Base-by-base conservation (phyloP, 345 rosid genomes). In the Cochlearia excelsa region DNA sequence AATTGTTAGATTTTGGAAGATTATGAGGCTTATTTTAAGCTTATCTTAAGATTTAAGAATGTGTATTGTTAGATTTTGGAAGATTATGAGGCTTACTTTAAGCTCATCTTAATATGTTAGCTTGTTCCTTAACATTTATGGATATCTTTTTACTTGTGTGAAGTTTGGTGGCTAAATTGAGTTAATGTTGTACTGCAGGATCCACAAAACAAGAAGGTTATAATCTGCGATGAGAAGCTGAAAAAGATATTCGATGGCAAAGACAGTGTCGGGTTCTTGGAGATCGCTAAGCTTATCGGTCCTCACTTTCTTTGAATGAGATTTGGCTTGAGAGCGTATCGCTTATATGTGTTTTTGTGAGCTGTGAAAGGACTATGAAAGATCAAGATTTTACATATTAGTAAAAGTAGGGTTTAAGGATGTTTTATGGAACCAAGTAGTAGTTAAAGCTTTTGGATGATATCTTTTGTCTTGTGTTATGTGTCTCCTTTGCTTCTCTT, bases 221-320 rank as follows among this genome's bases (percentile, higher is more conserved):
- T 93, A 51, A 33, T 83, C 16, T 89, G 97, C 35, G 95, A 93
- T 27, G 97, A 93, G 79, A 93, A 89, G 82, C 79, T 93, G 80
- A 93, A 93, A 89, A 93, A 82, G 84, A 81, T 93, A 56, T 89
- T 93, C 46, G 84, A 55, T 16, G 91, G 86, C 57, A 81, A 67
- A 65, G 97, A 93, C 37, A 80, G 75, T 4, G 90, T 93, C 1
- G 97, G 95, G 31, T 89, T 89, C 70, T 88, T 87, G 40, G 91
- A 93, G 81, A 75, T 93, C 55, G 94, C 95, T 0, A 85, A 88
- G 61, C 82, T 93, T 81, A 85, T 93, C 61, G 82, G 81, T 75
- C 97, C 95, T 53, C 97, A 89, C 72, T 89, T 92, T 45, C 90
- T 88, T 45, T 76, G 78, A 79, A 50, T 34, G 38, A 50, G 23